Evolutionary conservation across 1,284 basidiomycete species (phyloP), one percentile per base, ranked within the genome.

Genomic region (Cutaneotrichosporon cyanovorans): DNA sequence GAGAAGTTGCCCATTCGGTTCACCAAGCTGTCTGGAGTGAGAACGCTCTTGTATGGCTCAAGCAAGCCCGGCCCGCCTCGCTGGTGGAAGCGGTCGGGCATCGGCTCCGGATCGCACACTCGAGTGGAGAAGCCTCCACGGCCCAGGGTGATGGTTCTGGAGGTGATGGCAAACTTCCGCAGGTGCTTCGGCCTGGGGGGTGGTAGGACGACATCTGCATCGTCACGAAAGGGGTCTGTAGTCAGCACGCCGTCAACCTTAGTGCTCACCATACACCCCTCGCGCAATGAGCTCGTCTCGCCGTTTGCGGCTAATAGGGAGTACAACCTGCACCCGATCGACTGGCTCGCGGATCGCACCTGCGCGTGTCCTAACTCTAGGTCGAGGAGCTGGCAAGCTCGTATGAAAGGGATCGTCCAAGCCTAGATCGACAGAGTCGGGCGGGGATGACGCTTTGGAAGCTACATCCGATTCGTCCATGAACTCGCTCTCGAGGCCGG

Each of bases 11-110:
- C 48, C 9, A 50, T 25, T 8, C 62, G 48, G n/a, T 60, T 50
- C 7, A 61, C 37, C 20, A 68, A 35, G 12, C 52, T 58, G 4
- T 50, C n/a, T 22, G 54, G 47, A 5, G 50, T 45, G 15, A 68
- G 46, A 1, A 65, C 46, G 19, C 45, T 43, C n/a, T 49, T 50
- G 33, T 47, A 61, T n/a, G 58, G 58, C 45, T 63, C 62, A 3
- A 57, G 18, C 5, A 63, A 19, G 1, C 42, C 54, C 0, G 58
- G 58, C 1, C 59, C 61, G 0, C 56, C 50, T 14, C 59, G 59
- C 19, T 39, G 9, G 2, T 53, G 25, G 51, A 68, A 66, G 22
- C 64, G 48, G 10, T 48, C 40, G 1, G 56, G 57, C 3, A 63
- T 35, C 2, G 41, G 34, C 37, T 67, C 65, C 1, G 65, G 65